Evolutionary conservation across 2,329 filamentous ascomycete genomes (phyloP), one percentile per base, ranked within the genome.

Genomic region (Alternaria tenuissima): DNA sequence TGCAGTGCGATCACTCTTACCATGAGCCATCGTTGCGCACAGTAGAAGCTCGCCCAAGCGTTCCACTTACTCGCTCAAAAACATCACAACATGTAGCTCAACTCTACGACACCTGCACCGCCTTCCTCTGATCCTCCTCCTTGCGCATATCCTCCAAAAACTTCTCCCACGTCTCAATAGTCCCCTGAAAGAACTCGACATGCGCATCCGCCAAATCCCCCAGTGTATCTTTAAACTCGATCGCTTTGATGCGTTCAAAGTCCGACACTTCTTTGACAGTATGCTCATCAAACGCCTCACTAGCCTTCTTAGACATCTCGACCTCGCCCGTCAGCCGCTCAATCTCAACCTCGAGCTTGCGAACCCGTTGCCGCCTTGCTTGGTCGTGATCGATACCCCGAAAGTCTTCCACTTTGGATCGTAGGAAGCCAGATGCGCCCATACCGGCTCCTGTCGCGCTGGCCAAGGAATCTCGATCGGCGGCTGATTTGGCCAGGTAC

Each of bases 361-460:
- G 89, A 52, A 94, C 86, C 30, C 94, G 88, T 77, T 98, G 94
- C 14, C 94, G 88, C 2, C 94, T 89, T 14, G 91, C 89, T 73
- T 96, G 92, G 77, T 98, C 95, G 80, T 98, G 95, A 79, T 99
- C 95, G 4, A 99, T 94, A 14, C 95, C 95, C 18, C 95, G 89
- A 64, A 97, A 94, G 75, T 99, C 95, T 79, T 99, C 95, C 73
- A 99, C 91, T 80, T 98, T 98, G 76, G 91, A 90, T 44, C 94
- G 91, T 68, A 99, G 87, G 82, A 97, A 98, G 4, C 91, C 91
- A 0, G 93, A 91, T 1, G 93, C 93, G 6, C 89, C 88, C 66
- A 92, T 83, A 49, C 87, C 87, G 5, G 84, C 82, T 46, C 86
- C 85, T 63, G 90, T 88, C 11, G 89, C 88, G 0, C 88, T 87